Evolutionary conservation across 2,329 filamentous ascomycete genomes (phyloP).

Genomic region (Cytospora piceae): DNA sequence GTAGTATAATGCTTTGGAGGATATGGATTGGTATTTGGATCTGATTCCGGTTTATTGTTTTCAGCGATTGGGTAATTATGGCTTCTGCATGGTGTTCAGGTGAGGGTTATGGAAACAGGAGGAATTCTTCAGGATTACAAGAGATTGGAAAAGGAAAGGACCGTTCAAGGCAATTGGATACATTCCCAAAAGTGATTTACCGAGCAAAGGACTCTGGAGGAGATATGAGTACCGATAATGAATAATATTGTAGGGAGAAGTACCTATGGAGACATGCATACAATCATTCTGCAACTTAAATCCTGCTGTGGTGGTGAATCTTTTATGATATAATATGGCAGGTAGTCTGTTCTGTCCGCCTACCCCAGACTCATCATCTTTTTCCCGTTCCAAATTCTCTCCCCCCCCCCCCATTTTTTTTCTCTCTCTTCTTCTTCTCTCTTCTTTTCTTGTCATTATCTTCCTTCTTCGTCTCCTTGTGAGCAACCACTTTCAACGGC

Average conservation of each 20-base stretch:
- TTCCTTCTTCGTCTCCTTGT: too few species aligned
- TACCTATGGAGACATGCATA: neutral
- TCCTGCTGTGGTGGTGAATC: neutral
- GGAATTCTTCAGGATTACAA: neutral
- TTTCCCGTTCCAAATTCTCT: too few species aligned
- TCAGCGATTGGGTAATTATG: neutral
- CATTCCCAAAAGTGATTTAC: neutral
- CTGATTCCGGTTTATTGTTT: neutral
- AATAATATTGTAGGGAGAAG: neutral
- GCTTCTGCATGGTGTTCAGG: neutral
- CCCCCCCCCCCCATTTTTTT: too few species aligned
- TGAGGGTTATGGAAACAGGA: neutral
- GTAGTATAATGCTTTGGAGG: neutral
- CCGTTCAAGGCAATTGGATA: neutral
- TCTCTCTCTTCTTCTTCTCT: too few species aligned
- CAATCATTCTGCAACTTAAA: neutral
- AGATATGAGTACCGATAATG: neutral
- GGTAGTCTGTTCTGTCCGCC: too few species aligned
- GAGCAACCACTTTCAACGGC: too few species aligned
- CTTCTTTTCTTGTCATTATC: too few species aligned
- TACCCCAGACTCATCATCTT: too few species aligned
- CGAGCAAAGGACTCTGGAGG: neutral
- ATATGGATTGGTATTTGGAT: neutral
- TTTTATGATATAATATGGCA: too few species aligned
- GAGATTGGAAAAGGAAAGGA: neutral